A percentile compares a stretch with the other conserved stretches of the same genome.
Conservation (phyloP, 176 grass and related monocot genomes). For the Urochloa ruziziensis region DNA sequence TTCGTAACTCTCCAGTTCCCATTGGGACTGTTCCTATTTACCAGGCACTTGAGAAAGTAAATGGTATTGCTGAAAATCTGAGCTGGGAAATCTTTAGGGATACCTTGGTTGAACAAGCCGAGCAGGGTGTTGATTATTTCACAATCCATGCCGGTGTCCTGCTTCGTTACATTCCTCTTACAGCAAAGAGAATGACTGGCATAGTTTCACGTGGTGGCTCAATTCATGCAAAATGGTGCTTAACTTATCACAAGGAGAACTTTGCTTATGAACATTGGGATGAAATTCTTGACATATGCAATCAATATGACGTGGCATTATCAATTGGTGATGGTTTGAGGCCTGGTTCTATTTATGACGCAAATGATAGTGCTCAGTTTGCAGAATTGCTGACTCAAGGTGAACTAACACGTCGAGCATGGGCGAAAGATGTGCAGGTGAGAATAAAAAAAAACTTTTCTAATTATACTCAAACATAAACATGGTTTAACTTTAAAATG, state of each 20-base stretch:
- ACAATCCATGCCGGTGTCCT: constrained; percentile 96
- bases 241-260: constrained; percentile 95
- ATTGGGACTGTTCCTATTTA: constrained; percentile 97
- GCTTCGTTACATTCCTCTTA: constrained; percentile 95
- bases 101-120: constrained; percentile 93
- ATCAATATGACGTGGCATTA: constrained; percentile 90
- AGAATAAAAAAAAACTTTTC: constrained; percentile 14
- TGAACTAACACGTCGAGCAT: constrained; percentile 89
- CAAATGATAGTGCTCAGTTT: constrained; percentile 98
- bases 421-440: constrained; percentile 99
- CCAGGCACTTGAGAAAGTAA: constrained; percentile 98
- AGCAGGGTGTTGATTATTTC: constrained; percentile 99
- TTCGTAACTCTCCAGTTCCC: constrained; percentile 91
- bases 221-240: constrained; percentile 98
- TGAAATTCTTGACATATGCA: constrained; percentile 98
- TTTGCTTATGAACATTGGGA: constrained; percentile 99
- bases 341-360: constrained; percentile 98
- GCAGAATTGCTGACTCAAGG: constrained; percentile 93
- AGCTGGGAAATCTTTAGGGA: constrained; percentile 91
- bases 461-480: not conserved
- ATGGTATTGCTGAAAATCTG: constrained; percentile 90
- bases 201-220: constrained; percentile 98
- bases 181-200: constrained; percentile 96
- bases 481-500: not conserved
- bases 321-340: constrained; percentile 96